Percentiles rank a stretch among this genome's conserved stretches.
Evolutionary conservation across 2,329 filamentous ascomycete species (phyloP).

Genomic region (Pyrenophora teres): DNA sequence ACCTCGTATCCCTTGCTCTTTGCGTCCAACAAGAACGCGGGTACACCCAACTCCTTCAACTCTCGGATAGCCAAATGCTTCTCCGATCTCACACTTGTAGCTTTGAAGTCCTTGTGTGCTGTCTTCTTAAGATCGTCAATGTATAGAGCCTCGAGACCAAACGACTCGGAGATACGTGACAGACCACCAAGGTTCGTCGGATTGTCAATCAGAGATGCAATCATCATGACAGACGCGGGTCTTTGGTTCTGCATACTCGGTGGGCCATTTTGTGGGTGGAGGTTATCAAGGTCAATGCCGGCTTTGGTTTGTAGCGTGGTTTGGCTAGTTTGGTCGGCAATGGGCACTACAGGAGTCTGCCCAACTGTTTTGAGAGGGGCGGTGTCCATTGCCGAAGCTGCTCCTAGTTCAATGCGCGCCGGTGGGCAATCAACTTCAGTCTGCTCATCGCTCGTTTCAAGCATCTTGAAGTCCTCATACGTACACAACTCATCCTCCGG

Average conservation of each 20-base stretch:
- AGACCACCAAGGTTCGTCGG: constrained; percentile 58
- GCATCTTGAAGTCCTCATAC: constrained; percentile 47
- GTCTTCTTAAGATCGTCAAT: constrained; percentile 50
- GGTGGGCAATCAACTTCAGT: constrained; percentile 16
- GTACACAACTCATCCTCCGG: constrained; percentile 46
- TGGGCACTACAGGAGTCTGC: background rate
- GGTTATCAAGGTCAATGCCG: constrained; percentile 48
- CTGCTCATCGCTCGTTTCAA: constrained; percentile 38
- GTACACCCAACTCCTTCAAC: constrained; percentile 36
- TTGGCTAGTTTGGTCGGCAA: constrained; percentile 5
- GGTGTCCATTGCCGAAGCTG: background rate
- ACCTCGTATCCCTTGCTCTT: constrained; percentile 56
- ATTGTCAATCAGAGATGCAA: constrained; percentile 58
- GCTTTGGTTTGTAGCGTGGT: constrained; percentile 58
- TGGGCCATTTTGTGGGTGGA: constrained; percentile 24
- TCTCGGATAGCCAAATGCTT: constrained; percentile 55
- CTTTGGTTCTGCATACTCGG: constrained; percentile 27
- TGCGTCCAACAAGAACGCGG: constrained; percentile 48
- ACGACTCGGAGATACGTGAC: constrained; percentile 57
- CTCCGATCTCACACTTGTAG: constrained; percentile 56
- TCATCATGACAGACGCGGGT: constrained; percentile 50
- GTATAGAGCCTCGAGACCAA: constrained; percentile 54
- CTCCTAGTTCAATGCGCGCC: constrained; percentile 21
- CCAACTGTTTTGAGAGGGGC: background rate
- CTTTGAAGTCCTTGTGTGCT: constrained; percentile 55